Percentiles rank a stretch among this genome's conserved stretches.
Conservation (phyloP, 768 basidiomycete species). For the Sutorius australiensis region DNA sequence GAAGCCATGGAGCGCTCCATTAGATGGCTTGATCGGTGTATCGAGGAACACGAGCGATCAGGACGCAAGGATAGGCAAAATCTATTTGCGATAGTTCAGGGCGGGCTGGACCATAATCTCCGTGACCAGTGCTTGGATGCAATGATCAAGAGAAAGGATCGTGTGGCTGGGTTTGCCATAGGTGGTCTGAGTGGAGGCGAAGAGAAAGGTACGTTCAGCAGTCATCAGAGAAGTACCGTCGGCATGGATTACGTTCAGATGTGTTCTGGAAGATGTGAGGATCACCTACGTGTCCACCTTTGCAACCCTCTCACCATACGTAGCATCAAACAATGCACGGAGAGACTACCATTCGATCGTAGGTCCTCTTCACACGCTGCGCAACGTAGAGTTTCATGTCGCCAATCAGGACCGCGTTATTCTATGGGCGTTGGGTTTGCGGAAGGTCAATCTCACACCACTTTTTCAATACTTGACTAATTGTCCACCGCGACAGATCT, state of each 20-base stretch:
- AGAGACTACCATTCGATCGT: slow-evolving; percentile 76
- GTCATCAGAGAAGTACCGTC: slow-evolving; percentile 5
- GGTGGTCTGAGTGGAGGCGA: slow-evolving; percentile 90
- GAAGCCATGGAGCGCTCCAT: slow-evolving; percentile 89
- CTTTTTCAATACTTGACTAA: background rate
- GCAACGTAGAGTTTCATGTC: slow-evolving; percentile 8
- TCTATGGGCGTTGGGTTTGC: slow-evolving; percentile 93
- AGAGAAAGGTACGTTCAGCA: slow-evolving; percentile 63
- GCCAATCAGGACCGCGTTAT: slow-evolving; percentile 70
- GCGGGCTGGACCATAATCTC: slow-evolving; percentile 69
- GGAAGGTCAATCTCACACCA: slow-evolving; percentile 53
- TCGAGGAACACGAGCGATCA: slow-evolving; percentile 64
- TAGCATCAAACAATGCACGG: slow-evolving; percentile 81
- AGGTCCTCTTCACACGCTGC: slow-evolving; percentile 23
- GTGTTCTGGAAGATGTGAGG: slow-evolving; percentile 81
- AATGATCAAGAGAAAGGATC: slow-evolving; percentile 72
- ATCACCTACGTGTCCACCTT: background rate
- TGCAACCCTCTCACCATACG: slow-evolving; percentile 11
- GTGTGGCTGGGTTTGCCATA: slow-evolving; percentile 88
- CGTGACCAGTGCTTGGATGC: slow-evolving; percentile 75
- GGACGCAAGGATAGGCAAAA: slow-evolving; percentile 69
- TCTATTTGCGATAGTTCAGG: slow-evolving; percentile 90
- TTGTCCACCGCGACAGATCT: slow-evolving; percentile 51
- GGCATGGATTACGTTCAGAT: slow-evolving; percentile 41
- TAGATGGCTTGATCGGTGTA: slow-evolving; percentile 88